Evolutionary conservation across 257 asterid genomes (phyloP).

Genomic region (Plantago elongata): DNA sequence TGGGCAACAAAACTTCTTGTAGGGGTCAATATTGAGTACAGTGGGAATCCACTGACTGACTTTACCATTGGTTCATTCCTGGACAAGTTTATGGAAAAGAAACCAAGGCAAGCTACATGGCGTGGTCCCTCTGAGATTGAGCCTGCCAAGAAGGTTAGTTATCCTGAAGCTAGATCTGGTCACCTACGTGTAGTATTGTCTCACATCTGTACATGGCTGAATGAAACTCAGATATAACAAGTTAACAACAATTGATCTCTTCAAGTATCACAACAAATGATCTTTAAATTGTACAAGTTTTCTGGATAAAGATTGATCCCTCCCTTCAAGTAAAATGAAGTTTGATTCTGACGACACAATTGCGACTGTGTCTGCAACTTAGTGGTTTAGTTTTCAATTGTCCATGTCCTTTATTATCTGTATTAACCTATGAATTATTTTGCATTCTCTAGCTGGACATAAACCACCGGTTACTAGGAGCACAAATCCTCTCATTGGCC

Average conservation of each 20-base stretch:
- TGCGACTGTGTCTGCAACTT: too few relatives aligned
- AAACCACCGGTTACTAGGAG: conserved; percentile 72
- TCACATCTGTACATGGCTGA: too few relatives aligned
- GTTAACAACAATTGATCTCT: too few relatives aligned
- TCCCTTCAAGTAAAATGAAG: too few relatives aligned
- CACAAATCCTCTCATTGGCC: conserved; percentile 67
- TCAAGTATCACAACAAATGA: too few relatives aligned
- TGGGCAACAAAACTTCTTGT: conserved; percentile 89
- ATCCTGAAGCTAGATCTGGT: background rate
- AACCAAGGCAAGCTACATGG: conserved; percentile 79
- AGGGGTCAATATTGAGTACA: conserved; percentile 77
- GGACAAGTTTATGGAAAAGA: conserved; percentile 97
- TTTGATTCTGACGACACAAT: too few relatives aligned
- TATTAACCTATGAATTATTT: conserved; percentile 1
- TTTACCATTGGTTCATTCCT: conserved; percentile 77
- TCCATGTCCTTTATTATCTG: background rate
- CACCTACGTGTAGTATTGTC: too few relatives aligned
- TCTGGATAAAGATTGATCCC: too few relatives aligned
- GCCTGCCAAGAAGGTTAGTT: conserved; percentile 81
- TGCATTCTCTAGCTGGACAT: conserved; percentile 51
- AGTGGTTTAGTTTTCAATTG: too few relatives aligned
- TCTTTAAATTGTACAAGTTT: too few relatives aligned
- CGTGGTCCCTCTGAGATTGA: conserved; percentile 88
- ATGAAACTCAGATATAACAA: too few relatives aligned
- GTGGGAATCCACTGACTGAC: conserved; percentile 81